Conservation (phyloP, 352 stramenopile genomes). For the Albugo candida region DNA sequence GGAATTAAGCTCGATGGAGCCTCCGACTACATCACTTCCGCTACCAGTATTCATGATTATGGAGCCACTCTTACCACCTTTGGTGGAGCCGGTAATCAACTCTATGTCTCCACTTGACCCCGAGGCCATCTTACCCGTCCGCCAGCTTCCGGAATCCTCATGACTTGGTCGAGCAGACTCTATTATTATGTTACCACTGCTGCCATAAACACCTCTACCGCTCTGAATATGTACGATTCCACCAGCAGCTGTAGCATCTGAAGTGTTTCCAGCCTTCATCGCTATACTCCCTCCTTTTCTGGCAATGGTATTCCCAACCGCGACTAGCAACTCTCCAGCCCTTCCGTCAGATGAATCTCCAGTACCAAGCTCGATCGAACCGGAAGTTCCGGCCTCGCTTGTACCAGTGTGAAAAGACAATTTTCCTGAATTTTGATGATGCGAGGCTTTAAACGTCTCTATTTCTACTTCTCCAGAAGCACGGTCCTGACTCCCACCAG, state of each 20-base stretch:
- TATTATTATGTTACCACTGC: conserved; percentile 1
- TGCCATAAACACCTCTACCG: background rate
- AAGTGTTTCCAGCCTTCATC: conserved; percentile 9
- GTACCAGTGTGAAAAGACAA: conserved; percentile 1
- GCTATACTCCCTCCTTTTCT: conserved; percentile 11
- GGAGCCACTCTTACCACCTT: conserved; percentile 8
- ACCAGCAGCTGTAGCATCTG: conserved; percentile 1
- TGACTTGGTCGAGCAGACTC: background rate
- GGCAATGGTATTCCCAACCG: conserved; percentile 8
- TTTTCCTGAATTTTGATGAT: background rate
- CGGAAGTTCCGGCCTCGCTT: conserved; percentile 7
- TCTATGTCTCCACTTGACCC: conserved; percentile 12
- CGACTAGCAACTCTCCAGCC: conserved; percentile 12
- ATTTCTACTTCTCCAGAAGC: conserved; percentile 12
- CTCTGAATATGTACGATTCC: conserved; percentile 1
- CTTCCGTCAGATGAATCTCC: conserved; percentile 10
- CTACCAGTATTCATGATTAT: conserved; percentile 10
- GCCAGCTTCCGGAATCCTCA: conserved; percentile 9
- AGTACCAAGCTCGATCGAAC: conserved; percentile 11
- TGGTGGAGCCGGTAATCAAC: conserved; percentile 9
- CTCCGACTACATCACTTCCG: conserved; percentile 12
- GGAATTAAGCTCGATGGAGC: too few relatives aligned
- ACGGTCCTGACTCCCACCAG: conserved; percentile 5
- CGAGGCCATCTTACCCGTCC: conserved; percentile 7
- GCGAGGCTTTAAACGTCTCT: background rate